Evolutionary conservation across 2,329 filamentous ascomycete genomes (phyloP).

Genomic region (Lecanicillium sp.): DNA sequence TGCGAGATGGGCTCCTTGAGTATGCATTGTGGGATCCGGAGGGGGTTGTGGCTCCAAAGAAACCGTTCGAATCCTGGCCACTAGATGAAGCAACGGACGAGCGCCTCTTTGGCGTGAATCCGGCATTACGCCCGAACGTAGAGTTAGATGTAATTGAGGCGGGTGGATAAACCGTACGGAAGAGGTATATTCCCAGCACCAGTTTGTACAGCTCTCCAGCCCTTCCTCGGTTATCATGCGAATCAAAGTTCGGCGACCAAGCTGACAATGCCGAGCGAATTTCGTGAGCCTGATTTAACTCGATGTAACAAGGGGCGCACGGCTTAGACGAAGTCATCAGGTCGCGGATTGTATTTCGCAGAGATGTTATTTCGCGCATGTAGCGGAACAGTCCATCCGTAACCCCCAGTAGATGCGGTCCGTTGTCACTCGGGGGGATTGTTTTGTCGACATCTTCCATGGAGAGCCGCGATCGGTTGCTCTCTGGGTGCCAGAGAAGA

Average conservation of each 20-base stretch:
- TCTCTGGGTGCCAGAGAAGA: slow-evolving; percentile 45
- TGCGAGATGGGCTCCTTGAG: slow-evolving; percentile 31
- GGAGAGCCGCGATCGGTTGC: slow-evolving; percentile 31
- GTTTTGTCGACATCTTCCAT: slow-evolving; percentile 39
- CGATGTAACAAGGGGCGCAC: slow-evolving; percentile 71
- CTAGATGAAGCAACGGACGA: slow-evolving; percentile 15
- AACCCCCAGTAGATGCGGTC: slow-evolving; percentile 65
- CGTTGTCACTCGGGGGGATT: slow-evolving; percentile 30
- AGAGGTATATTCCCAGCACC: slow-evolving; percentile 61
- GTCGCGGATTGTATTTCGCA: slow-evolving; percentile 67
- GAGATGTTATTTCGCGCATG: slow-evolving; percentile 70
- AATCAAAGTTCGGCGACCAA: slow-evolving; percentile 63
- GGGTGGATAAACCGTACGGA: slow-evolving; percentile 51
- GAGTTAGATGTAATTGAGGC: neutral
- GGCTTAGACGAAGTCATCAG: slow-evolving; percentile 55
- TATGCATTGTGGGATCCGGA: slow-evolving; percentile 19
- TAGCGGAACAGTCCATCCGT: slow-evolving; percentile 75
- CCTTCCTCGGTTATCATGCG: slow-evolving; percentile 49
- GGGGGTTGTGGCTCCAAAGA: neutral
- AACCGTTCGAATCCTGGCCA: slow-evolving; percentile 9
- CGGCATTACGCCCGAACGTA: slow-evolving; percentile 16
- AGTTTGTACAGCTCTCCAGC: slow-evolving; percentile 57
- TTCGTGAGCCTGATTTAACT: slow-evolving; percentile 64
- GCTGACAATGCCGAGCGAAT: slow-evolving; percentile 69
- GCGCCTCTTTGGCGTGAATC: slow-evolving; percentile 15